Evolutionary conservation across 1,284 basidiomycete species (phyloP).

Genomic region (Pyrrhoderma lamaoense): DNA sequence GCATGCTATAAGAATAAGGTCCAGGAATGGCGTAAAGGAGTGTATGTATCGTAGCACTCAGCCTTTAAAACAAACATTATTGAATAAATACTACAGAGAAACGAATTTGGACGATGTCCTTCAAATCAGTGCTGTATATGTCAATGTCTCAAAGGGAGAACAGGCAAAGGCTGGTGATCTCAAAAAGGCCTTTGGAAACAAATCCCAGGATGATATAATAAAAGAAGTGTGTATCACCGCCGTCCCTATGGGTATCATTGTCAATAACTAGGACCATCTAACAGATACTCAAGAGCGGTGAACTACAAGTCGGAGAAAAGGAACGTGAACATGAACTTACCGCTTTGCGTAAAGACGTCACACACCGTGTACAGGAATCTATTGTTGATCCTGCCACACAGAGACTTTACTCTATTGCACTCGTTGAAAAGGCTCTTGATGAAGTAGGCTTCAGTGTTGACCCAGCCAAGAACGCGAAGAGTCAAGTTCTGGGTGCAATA

Average conservation of each 20-base stretch:
- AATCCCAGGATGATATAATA: constrained; percentile 67
- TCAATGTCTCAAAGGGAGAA: constrained; percentile 95
- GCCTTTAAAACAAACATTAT: constrained; percentile 10
- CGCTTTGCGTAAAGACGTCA: constrained; percentile 85
- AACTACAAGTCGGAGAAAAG: constrained; percentile 96
- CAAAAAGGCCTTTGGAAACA: constrained; percentile 84
- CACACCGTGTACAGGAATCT: constrained; percentile 89
- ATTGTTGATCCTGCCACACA: constrained; percentile 91
- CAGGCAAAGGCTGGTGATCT: constrained; percentile 86
- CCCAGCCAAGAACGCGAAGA: constrained; percentile 85
- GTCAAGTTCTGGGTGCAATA: constrained; percentile 91
- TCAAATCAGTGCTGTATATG: constrained; percentile 94
- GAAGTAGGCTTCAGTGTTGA: constrained; percentile 92
- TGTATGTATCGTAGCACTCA: constrained; percentile 43
- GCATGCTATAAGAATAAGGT: constrained; percentile 99
- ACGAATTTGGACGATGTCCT: constrained; percentile 93
- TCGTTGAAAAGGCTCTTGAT: constrained; percentile 97
- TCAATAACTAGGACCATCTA: neutral
- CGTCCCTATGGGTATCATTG: neutral
- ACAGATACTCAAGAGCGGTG: constrained; percentile 91
- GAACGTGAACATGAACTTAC: constrained; percentile 88
- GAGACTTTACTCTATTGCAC: constrained; percentile 86
- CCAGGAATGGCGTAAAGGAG: constrained; percentile 89
- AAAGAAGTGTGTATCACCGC: constrained; percentile 71
- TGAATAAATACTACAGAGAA: constrained; percentile 48